These are phyloP conservation scores for Mycothermus thermophilus DNA, from an alignment of 495 filamentous ascomycete genomes.

Conservation along the genomic window DNA sequence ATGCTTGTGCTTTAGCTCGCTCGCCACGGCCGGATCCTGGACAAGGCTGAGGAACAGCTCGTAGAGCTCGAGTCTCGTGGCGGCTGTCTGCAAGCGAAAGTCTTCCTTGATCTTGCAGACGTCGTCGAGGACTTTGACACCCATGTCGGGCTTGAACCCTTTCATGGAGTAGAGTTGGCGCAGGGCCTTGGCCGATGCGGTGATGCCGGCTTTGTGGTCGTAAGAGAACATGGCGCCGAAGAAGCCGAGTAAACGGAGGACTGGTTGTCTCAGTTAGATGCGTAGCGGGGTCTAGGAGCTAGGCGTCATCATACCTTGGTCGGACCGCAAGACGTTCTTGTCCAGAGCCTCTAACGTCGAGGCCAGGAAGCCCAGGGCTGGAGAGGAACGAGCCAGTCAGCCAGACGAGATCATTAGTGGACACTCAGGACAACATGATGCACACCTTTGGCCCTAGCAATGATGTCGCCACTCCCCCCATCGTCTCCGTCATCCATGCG, in stretches of 20 bases:
- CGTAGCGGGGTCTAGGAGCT: too few species aligned
- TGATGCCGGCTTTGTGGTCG: slow-evolving; percentile 37
- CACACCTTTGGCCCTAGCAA: slow-evolving; percentile 26
- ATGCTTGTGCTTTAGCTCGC: slow-evolving; percentile 28
- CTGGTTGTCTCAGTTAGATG: slow-evolving; percentile 3
- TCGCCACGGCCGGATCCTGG: slow-evolving; percentile 20
- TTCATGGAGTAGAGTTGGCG: slow-evolving; percentile 30
- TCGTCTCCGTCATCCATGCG: slow-evolving; percentile 21
- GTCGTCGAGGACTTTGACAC: slow-evolving; percentile 26
- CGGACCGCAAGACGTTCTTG: slow-evolving; percentile 21
- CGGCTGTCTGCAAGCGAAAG: slow-evolving; percentile 30
- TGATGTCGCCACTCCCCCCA: slow-evolving; percentile 25
- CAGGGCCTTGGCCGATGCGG: slow-evolving; percentile 34
- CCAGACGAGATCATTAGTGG: neutral
- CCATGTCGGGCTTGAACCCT: slow-evolving; percentile 30
- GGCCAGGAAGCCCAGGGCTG: slow-evolving; percentile 33
- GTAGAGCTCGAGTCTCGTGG: slow-evolving; percentile 34
- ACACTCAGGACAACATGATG: too few species aligned
- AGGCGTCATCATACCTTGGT: slow-evolving; percentile 28
- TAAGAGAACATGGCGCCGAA: slow-evolving; percentile 37
- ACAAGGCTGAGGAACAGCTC: slow-evolving; percentile 30
- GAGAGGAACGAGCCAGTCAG: neutral
- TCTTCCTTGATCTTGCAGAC: slow-evolving; percentile 33
- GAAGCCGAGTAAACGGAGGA: slow-evolving; percentile 31
- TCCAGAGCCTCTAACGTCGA: slow-evolving; percentile 30